Conservation (phyloP, 1,284 basidiomycete species). For the Ustilago nuda region DNA sequence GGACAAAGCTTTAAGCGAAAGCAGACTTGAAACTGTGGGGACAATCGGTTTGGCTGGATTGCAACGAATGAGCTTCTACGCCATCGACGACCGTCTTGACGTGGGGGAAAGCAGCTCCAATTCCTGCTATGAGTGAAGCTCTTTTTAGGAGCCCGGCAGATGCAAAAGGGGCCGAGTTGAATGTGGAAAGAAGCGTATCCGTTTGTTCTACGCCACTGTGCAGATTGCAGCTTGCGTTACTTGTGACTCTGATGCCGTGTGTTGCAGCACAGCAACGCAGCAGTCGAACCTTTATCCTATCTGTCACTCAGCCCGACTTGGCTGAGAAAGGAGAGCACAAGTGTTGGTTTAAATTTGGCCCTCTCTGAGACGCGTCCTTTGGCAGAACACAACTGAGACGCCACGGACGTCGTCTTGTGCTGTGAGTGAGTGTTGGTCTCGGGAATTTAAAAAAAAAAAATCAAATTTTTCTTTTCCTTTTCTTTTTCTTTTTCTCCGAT, state of each 20-base stretch:
- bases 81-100: not conserved
- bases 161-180: slow-evolving; percentile 10
- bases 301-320: not conserved
- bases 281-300: slow-evolving; percentile 22
- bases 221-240: slow-evolving; percentile 8
- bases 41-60: not conserved
- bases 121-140: not conserved
- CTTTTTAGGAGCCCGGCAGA: slow-evolving; percentile 6
- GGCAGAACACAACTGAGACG: not conserved
- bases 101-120: not conserved
- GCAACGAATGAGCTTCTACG: slow-evolving; percentile 1
- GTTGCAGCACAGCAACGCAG: slow-evolving; percentile 1
- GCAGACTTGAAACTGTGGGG: not conserved
- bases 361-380: not conserved
- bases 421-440: slow-evolving; percentile 30
- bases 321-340: slow-evolving; percentile 1
- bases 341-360: slow-evolving; percentile 24
- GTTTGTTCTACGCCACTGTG: slow-evolving; percentile 20
- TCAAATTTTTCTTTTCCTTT: no score
- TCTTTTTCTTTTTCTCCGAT: slow-evolving; percentile 4
- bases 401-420: not conserved
- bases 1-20: slow-evolving; percentile 6
- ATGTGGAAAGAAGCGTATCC: not conserved
- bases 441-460: no score
- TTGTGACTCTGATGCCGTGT: not conserved